Evolutionary conservation across 257 asterid genomes (phyloP).

Genomic region (Salvia miltiorrhiza): DNA sequence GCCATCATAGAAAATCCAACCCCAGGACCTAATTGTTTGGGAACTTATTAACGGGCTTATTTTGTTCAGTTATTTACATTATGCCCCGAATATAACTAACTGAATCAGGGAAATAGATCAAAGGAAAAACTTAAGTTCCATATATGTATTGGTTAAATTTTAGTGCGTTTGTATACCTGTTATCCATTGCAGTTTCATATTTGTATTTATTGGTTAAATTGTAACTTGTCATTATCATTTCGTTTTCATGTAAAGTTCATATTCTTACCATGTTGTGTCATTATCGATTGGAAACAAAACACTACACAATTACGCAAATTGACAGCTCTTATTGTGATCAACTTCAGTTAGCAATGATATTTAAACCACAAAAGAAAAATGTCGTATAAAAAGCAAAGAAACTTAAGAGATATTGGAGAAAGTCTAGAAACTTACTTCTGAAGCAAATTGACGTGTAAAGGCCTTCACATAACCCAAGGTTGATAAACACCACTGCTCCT

Average conservation of each 20-base stretch:
- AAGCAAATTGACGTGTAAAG: slow-evolving; percentile 85
- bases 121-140: neutral
- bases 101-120: neutral
- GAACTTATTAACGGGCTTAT: neutral
- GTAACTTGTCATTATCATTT: neutral
- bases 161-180: neutral
- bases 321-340: neutral
- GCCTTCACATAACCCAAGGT: slow-evolving; percentile 94
- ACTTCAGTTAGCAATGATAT: neutral
- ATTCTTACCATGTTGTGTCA: neutral
- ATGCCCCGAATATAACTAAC: neutral
- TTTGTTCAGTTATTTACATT: neutral
- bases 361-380: neutral
- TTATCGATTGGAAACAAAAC: neutral
- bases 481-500: slow-evolving; percentile 92
- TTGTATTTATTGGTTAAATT: neutral
- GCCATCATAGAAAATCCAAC: too few species aligned
- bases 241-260: neutral
- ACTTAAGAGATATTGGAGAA: neutral
- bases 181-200: neutral
- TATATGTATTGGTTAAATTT: neutral
- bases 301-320: neutral
- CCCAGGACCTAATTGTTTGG: neutral
- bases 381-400: neutral
- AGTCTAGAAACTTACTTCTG: slow-evolving; percentile 62